Base-by-base conservation (phyloP, 202 grass and related monocot species). In the Setaria viridis region DNA sequence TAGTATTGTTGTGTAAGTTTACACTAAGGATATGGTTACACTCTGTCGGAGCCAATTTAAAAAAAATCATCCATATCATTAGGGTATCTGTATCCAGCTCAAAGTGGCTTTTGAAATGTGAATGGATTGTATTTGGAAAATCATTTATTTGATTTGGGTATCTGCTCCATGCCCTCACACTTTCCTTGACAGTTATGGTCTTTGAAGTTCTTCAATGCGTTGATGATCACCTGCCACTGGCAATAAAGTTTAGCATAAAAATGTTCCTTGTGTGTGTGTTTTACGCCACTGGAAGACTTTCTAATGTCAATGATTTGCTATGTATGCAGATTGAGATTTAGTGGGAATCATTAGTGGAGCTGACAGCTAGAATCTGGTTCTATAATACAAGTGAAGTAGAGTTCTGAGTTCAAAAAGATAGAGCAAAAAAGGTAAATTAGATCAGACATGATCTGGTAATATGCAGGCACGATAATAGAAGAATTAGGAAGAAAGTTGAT, bases 271-370 rank as follows among this genome's bases (percentile, higher is more conserved):
- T 41, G 48, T 59, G 6, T 72, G 21, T 17, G 0, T 2, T 2
- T 39, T 2, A 63, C 1, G 70, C 47, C 30, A 51, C 33, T 5
- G 9, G 70, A 71, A 39, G 62, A 12, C 4, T 42, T 78, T 74
- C 73, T 80, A 14, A 62, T 33, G 32, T 62, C 47, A 10, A 74
- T 9, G 20, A 16, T 75, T 83, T 62, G 5, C 60, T 87, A 9
- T 75, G 0, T 76, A 6, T 80, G 8, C 89, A 90, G 85, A 84
- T 74, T 90, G 85, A 90, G 37, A 39, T 55, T 51, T 13, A 0
- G 11, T 35, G 34, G 53, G 9, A 37, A 29, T 55, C 19, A 0
- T 14, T 60, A 60, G 1, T 79, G 51, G 54, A 74, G 47, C 39
- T 68, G 41, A 37, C 41, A 17, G 50, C 17, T 34, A 45, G 25